Base-by-base conservation (phyloP, 805 yeast species). In the Maudiozyma bulderi region DNA sequence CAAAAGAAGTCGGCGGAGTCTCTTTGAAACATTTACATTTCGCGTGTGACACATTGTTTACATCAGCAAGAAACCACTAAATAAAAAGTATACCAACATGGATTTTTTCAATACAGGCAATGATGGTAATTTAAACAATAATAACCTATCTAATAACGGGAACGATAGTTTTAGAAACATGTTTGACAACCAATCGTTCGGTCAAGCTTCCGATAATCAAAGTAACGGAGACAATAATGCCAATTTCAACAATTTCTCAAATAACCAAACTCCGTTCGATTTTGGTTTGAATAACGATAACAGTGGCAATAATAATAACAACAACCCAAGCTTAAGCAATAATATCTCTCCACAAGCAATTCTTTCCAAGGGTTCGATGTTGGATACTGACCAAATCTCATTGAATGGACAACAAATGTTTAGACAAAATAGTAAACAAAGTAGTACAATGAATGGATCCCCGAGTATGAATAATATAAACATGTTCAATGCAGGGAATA, bases 331-430 rank as follows among this genome's bases (percentile, higher is more conserved):
- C 26, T 41, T 48, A 34, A 40, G 45, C 40, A 20, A n/a, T 15
- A 38, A 35, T 35, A 35, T 65, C 30, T 62, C 68, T 9, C 69
- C 69, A 11, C 69, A 65, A 39, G 67, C 60, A 3, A 65, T 65
- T 9, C 49, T 65, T 49, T 61, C 63, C 43, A 58, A 59, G 45
- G 62, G 63, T 44, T 55, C 62, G 13, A 49, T 52, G 26, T 34
- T 32, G 47, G 61, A 40, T 40, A 57, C 49, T 49, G 58, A 44
- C 55, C 65, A 42, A 55, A 52, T 44, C 52, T 54, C 62, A 3
- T 52, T 55, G 47, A 54, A 58, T 6, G 61, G 61, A 28, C 61
- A 59, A 38, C 61, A 59, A 43, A 54, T 58, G 52, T 56, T 57
- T 41, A 49, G 59, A 8, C 58, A 60, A 40, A 50, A 44, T 3